phyloP scores from a whole-genome alignment of 768 basidiomycete species.

The Tylopilus rubrobrunneus region DNA sequence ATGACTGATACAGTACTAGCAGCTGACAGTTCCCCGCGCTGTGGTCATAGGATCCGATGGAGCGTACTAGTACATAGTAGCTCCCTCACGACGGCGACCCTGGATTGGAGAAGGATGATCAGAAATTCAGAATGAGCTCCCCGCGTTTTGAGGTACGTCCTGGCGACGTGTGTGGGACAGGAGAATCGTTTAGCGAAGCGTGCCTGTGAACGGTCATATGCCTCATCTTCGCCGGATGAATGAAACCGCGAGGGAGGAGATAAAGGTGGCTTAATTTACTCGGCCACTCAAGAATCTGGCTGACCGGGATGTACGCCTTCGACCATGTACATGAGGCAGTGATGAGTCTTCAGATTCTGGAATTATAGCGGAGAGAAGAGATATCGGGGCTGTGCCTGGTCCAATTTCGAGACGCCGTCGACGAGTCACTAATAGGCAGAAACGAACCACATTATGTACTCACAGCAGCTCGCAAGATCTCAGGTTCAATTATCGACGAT shows the following conservation, averaged over 20 bases:
- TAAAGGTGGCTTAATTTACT: neutral
- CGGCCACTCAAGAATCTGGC: neutral
- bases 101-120: constrained; percentile 3
- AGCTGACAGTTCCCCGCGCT: constrained; percentile 7
- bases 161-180: constrained; percentile 8
- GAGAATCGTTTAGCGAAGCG: constrained; percentile 21
- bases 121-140: neutral
- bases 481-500: neutral
- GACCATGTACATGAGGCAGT: constrained; percentile 14
- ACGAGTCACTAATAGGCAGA: neutral
- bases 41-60: neutral
- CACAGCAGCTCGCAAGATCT: neutral
- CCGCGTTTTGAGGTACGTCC: constrained; percentile 8
- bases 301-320: constrained; percentile 3
- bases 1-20: neutral
- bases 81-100: constrained; percentile 5
- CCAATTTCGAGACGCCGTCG: constrained; percentile 1
- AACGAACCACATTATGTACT: neutral
- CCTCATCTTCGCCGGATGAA: constrained; percentile 7
- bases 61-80: neutral
- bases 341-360: constrained; percentile 5
- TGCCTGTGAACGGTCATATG: constrained; percentile 17
- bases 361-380: constrained; percentile 5
- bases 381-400: constrained; percentile 1
- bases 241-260: neutral